Base-by-base conservation (phyloP, 2,329 filamentous ascomycete species). In the Chaetomium sp. region DNA sequence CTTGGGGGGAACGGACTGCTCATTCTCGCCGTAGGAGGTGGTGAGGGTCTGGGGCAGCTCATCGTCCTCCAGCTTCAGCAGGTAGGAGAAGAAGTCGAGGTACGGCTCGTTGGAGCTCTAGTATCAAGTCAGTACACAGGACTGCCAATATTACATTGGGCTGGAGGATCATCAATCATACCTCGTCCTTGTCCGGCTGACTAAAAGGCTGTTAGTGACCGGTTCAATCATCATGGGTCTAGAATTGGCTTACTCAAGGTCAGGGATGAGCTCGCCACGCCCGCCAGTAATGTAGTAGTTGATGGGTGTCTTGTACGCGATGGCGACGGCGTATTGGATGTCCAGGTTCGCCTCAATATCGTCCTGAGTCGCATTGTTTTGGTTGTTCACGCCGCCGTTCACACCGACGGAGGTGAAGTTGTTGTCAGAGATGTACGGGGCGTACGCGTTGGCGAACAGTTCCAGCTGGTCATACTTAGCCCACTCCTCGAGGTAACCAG, bases 21-120 rank as follows among this genome's bases (percentile, higher is more conserved):
- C 85, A 47, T 81, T 76, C 58, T 87, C 84, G 52, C 82, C 84
- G 65, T 88, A 88, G 0, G 82, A 86, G 10, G 80, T 84, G 52
- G 76, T 79, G 63, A 88, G 79, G 11, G 83, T 79, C 49, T 81
- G 77, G 0, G 86, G 84, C 3, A 88, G 72, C n/a, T 72, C 64
- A 0, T 68, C 61, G 48, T 77, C 75, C 1, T 70, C 69, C 1
- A 85, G 74, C 3, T 69, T 71, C 1, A 85, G 70, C 62, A 87
- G 66, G 66, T 81, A 80, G 54, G 79, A 74, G n/a, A 86, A 72
- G 73, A 80, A 87, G 7, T 75, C 75, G 1, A 87, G 72, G 68
- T 87, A 88, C 0, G 84, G 84, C 71, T 89, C 86, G 66, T 88
- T 89, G 49, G 49, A 44, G 4, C 4, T 6, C 53, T 55, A 27